Base-by-base conservation (phyloP, 164 flowering plant species). In the Sextonia rubra region DNA sequence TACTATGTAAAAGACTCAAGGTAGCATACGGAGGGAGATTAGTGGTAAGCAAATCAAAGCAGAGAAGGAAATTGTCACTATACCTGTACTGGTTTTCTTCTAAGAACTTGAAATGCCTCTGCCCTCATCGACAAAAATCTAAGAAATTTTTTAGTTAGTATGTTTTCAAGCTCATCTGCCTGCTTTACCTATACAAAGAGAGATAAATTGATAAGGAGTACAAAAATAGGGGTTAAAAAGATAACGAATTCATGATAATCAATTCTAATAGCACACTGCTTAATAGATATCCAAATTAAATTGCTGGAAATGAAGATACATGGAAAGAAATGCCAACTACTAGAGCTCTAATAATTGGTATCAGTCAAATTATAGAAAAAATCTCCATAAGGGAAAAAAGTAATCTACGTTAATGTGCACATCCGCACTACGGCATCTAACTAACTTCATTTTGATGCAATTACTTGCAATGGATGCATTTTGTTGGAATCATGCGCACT, bases 101-200 rank as follows among this genome's bases (percentile, higher is more conserved):
- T 87, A 77, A 95, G 75, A n/a, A 95, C 98, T 77, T 95, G 96
- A 80, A 95, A 95, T 73, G 99, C 99, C 82, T 95, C 98, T 60
- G 99, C 98, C 79, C 99, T 93, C 98, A 93, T 95, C 17, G 99
- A 93, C 84, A 95, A 84, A 87, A 95, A 95, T 83, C 99, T 82
- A 70, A 95, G 96, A 66, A 95, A 93, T 64, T 93, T 95, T 77
- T 90, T 95, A 8, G 97, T 80, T 58, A 95, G 83, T 71, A 95
- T 93, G 84, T 91, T 93, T 82, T 95, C 99, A 69, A 95, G 98
- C 80, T 95, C 99, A 88, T 95, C 98, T 69, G 98, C 80, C 82
- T 91, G 97, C 83, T 86, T 91, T 60, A 95, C 99, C 98, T 95
- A 71, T 47, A 78, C 60, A 82, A 71, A 72, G 22, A 70, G 68